Evolutionary conservation across 2,329 filamentous ascomycete species (phyloP).

Genomic region (Ceratocystis huliohia): DNA sequence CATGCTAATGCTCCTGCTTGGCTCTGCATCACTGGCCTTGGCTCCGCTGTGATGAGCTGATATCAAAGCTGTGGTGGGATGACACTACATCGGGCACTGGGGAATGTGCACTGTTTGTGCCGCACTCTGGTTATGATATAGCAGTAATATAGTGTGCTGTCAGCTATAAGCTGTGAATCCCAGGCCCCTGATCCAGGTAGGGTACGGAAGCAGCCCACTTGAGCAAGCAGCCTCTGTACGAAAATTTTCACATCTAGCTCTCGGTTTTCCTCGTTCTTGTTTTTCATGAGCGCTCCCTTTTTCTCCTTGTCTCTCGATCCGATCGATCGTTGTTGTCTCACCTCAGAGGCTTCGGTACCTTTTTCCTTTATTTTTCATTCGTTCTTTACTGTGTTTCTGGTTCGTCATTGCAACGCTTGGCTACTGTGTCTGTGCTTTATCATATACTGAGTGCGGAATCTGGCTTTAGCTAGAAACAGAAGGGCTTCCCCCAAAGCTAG

Average conservation of each 20-base stretch:
- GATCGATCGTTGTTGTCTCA: neutral
- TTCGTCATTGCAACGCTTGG: neutral
- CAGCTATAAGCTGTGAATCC: too few species aligned
- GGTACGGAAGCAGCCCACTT: neutral
- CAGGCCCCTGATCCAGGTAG: neutral
- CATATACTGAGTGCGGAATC: neutral
- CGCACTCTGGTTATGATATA: too few species aligned
- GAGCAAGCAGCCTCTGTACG: neutral
- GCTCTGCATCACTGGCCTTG: too few species aligned
- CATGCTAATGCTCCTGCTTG: slow-evolving; percentile 2
- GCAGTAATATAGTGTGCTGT: too few species aligned
- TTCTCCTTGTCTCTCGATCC: neutral
- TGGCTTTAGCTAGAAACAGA: slow-evolving; percentile 9
- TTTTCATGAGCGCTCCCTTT: neutral
- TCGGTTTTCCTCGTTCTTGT: neutral
- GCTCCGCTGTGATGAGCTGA: too few species aligned
- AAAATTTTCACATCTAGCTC: neutral
- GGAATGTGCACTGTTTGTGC: too few species aligned
- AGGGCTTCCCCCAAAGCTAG: neutral
- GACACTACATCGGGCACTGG: too few species aligned
- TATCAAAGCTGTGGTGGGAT: too few species aligned
- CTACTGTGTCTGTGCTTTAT: neutral
- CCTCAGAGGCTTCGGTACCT: too few species aligned
- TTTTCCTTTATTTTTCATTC: neutral
- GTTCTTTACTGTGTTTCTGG: neutral